phyloP scores from a whole-genome alignment of 2,329 filamentous ascomycete genomes.

The Cryphonectria nitschkei region DNA sequence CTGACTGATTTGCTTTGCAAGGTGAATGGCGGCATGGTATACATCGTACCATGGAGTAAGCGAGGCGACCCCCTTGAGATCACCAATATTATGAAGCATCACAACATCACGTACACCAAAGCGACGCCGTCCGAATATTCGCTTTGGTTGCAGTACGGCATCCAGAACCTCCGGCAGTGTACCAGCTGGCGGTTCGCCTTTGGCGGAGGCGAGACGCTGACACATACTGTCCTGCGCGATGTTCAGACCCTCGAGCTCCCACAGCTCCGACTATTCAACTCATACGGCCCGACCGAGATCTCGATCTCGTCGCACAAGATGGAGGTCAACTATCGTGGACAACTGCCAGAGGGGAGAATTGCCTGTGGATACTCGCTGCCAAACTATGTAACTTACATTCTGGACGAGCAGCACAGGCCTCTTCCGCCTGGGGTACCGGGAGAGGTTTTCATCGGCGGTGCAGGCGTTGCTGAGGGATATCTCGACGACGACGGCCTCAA shows the following conservation, averaged over 20 bases:
- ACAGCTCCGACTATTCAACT: constrained; percentile 18
- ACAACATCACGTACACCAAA: neutral
- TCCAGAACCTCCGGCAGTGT: neutral
- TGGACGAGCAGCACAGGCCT: constrained; percentile 25
- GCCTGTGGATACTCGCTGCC: constrained; percentile 47
- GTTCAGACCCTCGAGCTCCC: neutral
- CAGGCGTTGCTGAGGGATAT: constrained; percentile 40
- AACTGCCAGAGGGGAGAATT: constrained; percentile 30
- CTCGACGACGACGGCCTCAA: constrained; percentile 31
- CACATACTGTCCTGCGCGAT: neutral
- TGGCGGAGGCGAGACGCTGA: constrained; percentile 38
- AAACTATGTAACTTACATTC: constrained; percentile 24
- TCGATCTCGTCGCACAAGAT: constrained; percentile 9
- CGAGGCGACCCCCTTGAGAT: neutral
- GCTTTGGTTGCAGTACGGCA: neutral
- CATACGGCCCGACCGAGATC: constrained; percentile 21
- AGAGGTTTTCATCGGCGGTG: constrained; percentile 45
- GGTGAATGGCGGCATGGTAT: neutral
- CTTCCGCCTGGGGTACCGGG: constrained; percentile 43
- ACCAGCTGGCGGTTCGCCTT: constrained; percentile 35
- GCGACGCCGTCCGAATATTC: neutral
- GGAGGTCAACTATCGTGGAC: neutral
- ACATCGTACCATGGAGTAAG: neutral
- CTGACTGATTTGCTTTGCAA: neutral
- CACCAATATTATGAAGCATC: neutral